Evolutionary conservation across 2,329 filamentous ascomycete genomes (phyloP).

Genomic region (Leptographium radiaticola): DNA sequence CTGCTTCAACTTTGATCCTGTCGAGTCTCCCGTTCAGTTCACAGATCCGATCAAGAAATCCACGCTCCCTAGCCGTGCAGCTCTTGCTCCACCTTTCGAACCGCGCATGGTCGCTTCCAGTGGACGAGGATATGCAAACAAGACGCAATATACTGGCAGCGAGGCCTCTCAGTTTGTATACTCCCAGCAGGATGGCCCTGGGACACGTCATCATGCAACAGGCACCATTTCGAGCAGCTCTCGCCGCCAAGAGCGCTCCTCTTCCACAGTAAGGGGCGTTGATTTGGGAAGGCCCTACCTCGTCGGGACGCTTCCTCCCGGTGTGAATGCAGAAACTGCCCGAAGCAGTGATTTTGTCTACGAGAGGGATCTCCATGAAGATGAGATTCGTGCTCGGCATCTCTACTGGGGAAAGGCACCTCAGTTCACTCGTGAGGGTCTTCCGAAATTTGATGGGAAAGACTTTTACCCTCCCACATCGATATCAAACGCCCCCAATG

Average conservation of each 20-base stretch:
- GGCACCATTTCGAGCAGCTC: not conserved
- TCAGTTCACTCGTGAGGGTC: conserved; percentile 32
- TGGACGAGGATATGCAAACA: not conserved
- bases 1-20: conserved; percentile 15
- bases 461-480: conserved; percentile 49
- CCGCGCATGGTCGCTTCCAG: conserved; percentile 19
- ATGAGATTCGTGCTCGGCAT: conserved; percentile 44
- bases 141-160: not conserved
- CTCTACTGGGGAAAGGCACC: conserved; percentile 49
- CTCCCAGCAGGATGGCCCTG: not conserved
- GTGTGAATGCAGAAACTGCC: conserved; percentile 24
- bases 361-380: conserved; percentile 40
- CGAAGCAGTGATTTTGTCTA: conserved; percentile 39
- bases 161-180: not conserved
- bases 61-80: conserved; percentile 31
- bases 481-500: not conserved
- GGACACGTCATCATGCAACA: too few species aligned
- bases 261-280: conserved; percentile 4
- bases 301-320: conserved; percentile 16
- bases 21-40: conserved; percentile 15
- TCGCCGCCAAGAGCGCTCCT: conserved; percentile 1
- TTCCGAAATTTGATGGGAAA: conserved; percentile 53
- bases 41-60: conserved; percentile 20
- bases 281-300: conserved; percentile 34
- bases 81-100: conserved; percentile 35